Conservation (phyloP, 202 grass and related monocot species). For the Zoysia matrella region DNA sequence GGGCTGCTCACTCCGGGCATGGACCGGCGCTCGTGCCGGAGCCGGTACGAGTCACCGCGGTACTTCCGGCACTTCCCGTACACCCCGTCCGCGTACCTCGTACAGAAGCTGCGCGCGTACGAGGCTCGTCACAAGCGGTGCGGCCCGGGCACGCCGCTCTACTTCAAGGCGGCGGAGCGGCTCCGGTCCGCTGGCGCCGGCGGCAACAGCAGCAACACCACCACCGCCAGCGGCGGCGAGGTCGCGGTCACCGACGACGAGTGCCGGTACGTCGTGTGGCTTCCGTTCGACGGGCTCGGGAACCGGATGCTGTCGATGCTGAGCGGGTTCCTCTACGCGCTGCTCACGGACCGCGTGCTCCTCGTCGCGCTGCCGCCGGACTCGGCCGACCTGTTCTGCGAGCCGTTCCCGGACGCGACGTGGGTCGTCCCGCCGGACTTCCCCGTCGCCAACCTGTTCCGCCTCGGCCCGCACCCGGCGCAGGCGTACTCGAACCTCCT, state of each 20-base stretch:
- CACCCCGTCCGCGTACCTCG: conserved; percentile 51
- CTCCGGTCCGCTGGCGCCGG: conserved; percentile 36
- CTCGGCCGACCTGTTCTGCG: conserved; percentile 65
- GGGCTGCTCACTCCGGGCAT: conserved; percentile 47
- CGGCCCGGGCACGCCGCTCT: conserved; percentile 47
- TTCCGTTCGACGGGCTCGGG: conserved; percentile 64
- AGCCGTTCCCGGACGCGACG: conserved; percentile 60
- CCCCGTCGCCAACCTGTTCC: conserved; percentile 47
- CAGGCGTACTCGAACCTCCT: conserved; percentile 58
- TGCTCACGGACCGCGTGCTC: conserved; percentile 59
- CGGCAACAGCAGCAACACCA: no score
- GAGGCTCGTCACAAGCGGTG: conserved; percentile 54
- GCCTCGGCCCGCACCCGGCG: conserved; percentile 25
- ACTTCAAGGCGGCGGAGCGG: conserved; percentile 41
- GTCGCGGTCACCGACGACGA: no score
- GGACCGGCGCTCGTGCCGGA: conserved; percentile 48
- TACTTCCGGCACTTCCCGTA: conserved; percentile 44
- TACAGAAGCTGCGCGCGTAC: conserved; percentile 52
- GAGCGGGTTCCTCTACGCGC: conserved; percentile 61
- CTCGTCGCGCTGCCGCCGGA: conserved; percentile 47
- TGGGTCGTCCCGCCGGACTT: conserved; percentile 66
- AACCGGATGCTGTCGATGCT: conserved; percentile 66
- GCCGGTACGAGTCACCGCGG: conserved; percentile 46
- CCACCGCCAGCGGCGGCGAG: no score
- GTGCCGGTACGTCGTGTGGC: conserved; percentile 69